Evolutionary conservation across 2,329 filamentous ascomycete genomes (phyloP).

Genomic region (Plectosphaerella cucumerina): DNA sequence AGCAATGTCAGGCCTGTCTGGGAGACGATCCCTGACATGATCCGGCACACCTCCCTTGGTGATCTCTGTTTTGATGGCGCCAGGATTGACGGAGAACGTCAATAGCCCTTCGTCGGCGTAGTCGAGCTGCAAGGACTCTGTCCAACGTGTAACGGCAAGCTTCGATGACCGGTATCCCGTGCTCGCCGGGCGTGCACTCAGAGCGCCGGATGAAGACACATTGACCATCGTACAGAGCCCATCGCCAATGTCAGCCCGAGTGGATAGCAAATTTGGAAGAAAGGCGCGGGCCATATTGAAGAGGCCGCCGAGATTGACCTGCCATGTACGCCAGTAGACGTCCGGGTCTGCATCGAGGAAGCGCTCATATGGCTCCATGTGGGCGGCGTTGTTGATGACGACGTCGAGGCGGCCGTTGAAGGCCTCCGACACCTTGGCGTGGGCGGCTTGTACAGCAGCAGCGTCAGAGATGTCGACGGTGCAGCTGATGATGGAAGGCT

Average conservation of each 20-base stretch:
- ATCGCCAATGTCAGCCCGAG: neutral
- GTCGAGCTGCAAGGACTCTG: slow-evolving; percentile 15
- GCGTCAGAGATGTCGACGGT: slow-evolving; percentile 11
- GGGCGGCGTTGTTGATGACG: slow-evolving; percentile 11
- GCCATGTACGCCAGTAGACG: slow-evolving; percentile 15
- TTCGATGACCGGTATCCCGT: slow-evolving; percentile 1
- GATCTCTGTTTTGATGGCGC: slow-evolving; percentile 14
- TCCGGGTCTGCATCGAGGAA: slow-evolving; percentile 14
- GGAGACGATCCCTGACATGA: slow-evolving; percentile 8
- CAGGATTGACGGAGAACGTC: slow-evolving; percentile 15
- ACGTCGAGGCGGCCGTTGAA: slow-evolving; percentile 9
- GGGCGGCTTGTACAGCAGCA: slow-evolving; percentile 10
- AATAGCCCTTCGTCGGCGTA: slow-evolving; percentile 11
- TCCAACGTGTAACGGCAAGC: slow-evolving; percentile 12
- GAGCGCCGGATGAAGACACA: slow-evolving; percentile 13
- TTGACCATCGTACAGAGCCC: slow-evolving; percentile 15
- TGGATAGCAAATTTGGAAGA: slow-evolving; percentile 12
- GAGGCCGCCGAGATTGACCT: slow-evolving; percentile 16
- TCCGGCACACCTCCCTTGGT: slow-evolving; percentile 10
- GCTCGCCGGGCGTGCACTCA: slow-evolving; percentile 10
- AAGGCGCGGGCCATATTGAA: slow-evolving; percentile 14
- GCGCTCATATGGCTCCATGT: slow-evolving; percentile 8
- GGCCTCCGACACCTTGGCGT: slow-evolving; percentile 2
- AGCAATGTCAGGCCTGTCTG: slow-evolving; percentile 11
- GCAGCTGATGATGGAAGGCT: slow-evolving; percentile 10